phyloP scores from a whole-genome alignment of 169 alveolate genomes.

The Plasmodium chabaudi region DNA sequence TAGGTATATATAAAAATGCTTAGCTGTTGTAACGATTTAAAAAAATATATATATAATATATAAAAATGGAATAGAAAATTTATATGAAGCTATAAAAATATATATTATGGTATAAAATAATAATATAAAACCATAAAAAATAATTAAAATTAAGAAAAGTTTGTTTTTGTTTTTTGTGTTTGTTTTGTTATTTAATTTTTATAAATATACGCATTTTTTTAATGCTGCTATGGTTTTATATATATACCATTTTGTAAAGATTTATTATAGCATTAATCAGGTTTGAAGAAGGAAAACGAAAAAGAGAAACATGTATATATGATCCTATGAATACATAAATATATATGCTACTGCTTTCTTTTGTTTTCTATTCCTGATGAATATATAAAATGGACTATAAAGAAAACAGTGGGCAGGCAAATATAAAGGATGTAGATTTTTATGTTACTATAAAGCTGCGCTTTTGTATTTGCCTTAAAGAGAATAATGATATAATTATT shows the following conservation, averaged over 20 bases:
- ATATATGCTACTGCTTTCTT: too few species aligned
- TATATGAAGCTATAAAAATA: background rate
- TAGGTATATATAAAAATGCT: background rate
- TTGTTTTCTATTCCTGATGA: too few species aligned
- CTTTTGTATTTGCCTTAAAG: conserved; percentile 19
- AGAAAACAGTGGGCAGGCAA: background rate
- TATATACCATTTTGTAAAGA: too few species aligned
- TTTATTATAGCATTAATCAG: background rate
- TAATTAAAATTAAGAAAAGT: too few species aligned
- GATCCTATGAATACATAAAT: too few species aligned
- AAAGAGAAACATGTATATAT: background rate
- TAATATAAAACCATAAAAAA: too few species aligned
- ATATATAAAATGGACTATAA: too few species aligned
- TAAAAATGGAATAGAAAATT: background rate
- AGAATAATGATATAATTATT: background rate
- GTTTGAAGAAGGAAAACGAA: background rate
- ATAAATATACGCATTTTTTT: too few species aligned
- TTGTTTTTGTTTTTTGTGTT: too few species aligned
- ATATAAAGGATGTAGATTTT: conserved; percentile 18
- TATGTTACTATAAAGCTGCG: conserved; percentile 16
- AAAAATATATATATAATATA: background rate
- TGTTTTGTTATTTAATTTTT: too few species aligned
- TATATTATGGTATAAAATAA: background rate
- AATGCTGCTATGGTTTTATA: too few species aligned
- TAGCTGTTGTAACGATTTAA: background rate